Percentiles rank a stretch among this genome's conserved stretches.
Evolutionary conservation across 208 protist genomes (phyloP).

Genomic region (Crithidia brevicula): DNA sequence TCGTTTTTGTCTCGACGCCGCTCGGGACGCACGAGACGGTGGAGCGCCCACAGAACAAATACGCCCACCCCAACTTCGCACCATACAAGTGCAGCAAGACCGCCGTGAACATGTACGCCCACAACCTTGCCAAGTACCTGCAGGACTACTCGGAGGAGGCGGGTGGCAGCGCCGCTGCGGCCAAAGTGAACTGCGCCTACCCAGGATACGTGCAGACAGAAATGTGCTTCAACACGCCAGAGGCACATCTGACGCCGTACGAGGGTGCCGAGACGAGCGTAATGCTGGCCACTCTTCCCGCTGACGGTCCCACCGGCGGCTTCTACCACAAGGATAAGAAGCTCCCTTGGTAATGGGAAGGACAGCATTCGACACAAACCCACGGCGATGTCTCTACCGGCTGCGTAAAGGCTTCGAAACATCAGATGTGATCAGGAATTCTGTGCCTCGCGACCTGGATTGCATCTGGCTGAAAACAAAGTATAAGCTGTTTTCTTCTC

Average conservation of each 20-base stretch:
- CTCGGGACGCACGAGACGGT: slow-evolving; percentile 65
- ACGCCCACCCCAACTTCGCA: slow-evolving; percentile 33
- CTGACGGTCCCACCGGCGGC: slow-evolving; percentile 78
- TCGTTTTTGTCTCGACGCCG: slow-evolving; percentile 79
- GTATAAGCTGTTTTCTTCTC: background rate
- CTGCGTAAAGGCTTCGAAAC: too few species aligned
- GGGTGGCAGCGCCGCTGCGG: slow-evolving; percentile 51
- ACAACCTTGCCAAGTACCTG: slow-evolving; percentile 77
- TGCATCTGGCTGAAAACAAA: background rate
- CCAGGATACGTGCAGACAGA: slow-evolving; percentile 85
- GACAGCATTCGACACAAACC: background rate
- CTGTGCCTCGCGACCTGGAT: too few species aligned
- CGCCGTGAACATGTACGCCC: slow-evolving; percentile 84
- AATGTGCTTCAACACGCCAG: slow-evolving; percentile 63
- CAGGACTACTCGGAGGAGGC: slow-evolving; percentile 45
- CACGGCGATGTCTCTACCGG: background rate
- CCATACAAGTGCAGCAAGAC: slow-evolving; percentile 77
- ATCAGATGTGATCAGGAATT: too few species aligned
- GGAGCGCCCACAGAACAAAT: slow-evolving; percentile 60
- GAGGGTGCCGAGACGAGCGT: slow-evolving; percentile 83
- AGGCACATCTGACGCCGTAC: slow-evolving; percentile 52
- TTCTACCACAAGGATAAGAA: slow-evolving; percentile 80
- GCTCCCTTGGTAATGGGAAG: slow-evolving; percentile 63
- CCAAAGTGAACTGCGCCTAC: slow-evolving; percentile 79
- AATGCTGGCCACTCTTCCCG: slow-evolving; percentile 73